Evolutionary conservation across 805 yeast genomes (phyloP), one percentile per base, ranked within the genome.

Genomic region (Vanderwaltozyma yarrowii): DNA sequence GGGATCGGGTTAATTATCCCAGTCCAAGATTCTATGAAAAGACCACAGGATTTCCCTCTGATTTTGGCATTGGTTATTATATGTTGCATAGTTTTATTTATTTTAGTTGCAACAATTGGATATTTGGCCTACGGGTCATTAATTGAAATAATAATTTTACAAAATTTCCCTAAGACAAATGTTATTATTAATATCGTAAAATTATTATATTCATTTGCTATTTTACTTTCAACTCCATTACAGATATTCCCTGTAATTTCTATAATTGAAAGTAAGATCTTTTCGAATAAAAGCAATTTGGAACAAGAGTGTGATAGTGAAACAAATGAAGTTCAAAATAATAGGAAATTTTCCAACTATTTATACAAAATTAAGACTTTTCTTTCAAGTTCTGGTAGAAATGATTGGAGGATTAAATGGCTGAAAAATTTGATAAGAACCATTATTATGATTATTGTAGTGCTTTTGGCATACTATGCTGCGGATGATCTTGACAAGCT

Each of bases 1-100:
- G 94, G 94, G 1, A 81, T 83, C 40, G 92, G 94, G 0, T 64
- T 83, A 34, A 78, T 83, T 35, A 78, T 83, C 17, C 94, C 94
- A 0, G 80, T 83, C 36, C 86, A 82, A 50, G 84, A 81, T 48
- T 79, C 89, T 2, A 83, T 83, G 92, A 71, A 67, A 35, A 61
- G 79, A 46, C 92, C 92, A 1, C 75, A 76, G 43, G 70, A 80
- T 43, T 83, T 80, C 52, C 87, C 89, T 13, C 55, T 65, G 39
- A 83, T 83, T 2, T 60, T 83, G 37, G 66, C 67, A n/a, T 54
- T 71, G 33, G 92, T 83, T 3, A 73, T 83, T 24, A 44, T 64
- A 5, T 74, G 82, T 4, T 80, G 83, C 28, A 76, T 82, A 0
- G 39, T 70, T 1, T 60, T 82, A 7, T 80, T 83, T 59, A 69